These are phyloP conservation scores for Cercospora sojina DNA, from an alignment of 2,329 filamentous ascomycete species.

Conservation along the genomic window DNA sequence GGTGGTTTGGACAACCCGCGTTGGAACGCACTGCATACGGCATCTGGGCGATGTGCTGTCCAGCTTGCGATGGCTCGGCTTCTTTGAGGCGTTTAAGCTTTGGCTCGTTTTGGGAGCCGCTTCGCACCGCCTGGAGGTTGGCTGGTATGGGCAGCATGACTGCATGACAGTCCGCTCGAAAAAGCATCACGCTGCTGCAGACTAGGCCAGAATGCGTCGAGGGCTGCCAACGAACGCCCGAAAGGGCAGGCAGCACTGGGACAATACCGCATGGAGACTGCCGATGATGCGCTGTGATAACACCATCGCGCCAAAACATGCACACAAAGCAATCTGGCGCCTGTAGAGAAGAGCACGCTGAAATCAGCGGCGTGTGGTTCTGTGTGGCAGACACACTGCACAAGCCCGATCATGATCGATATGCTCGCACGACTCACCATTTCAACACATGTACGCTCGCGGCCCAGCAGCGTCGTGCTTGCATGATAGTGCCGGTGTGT, in stretches of 20 bases:
- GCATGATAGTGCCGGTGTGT: neutral
- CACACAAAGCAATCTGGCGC: neutral
- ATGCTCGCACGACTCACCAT: neutral
- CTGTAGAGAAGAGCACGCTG: neutral
- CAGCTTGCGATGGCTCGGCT: neutral
- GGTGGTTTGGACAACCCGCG: neutral
- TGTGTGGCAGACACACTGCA: neutral
- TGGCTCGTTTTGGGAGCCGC: slow-evolving; percentile 8
- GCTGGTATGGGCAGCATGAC: neutral
- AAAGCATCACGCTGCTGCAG: neutral
- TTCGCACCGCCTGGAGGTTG: slow-evolving; percentile 3
- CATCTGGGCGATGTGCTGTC: slow-evolving; percentile 1
- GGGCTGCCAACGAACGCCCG: neutral
- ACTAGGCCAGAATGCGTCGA: slow-evolving; percentile 2
- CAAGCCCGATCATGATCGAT: neutral
- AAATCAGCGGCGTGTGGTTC: neutral
- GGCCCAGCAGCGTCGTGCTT: neutral
- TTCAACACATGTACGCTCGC: neutral
- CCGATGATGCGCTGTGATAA: slow-evolving; percentile 12
- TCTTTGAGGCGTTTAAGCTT: slow-evolving; percentile 6
- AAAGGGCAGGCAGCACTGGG: neutral
- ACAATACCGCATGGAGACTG: slow-evolving; percentile 3
- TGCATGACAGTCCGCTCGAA: neutral
- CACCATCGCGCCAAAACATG: slow-evolving; percentile 2
- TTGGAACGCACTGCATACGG: neutral